Evolutionary conservation across 208 protist genomes (phyloP).

Genomic region (Lotmaria passim): DNA sequence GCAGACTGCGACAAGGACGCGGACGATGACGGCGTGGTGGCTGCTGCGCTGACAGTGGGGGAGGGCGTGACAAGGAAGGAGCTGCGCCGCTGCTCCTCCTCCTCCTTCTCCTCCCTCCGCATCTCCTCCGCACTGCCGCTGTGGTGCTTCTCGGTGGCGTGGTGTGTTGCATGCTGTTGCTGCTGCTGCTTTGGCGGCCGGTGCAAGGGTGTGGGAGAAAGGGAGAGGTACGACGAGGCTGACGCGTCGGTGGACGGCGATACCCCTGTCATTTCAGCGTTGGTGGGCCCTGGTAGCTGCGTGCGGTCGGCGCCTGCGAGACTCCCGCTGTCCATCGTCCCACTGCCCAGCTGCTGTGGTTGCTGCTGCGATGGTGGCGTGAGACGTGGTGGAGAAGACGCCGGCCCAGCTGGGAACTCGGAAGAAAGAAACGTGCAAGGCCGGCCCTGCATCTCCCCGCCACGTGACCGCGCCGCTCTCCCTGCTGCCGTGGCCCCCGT

Average conservation of each 20-base stretch:
- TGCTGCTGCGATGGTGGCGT: background rate
- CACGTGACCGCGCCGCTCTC: background rate
- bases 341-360: background rate
- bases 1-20: background rate
- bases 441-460: background rate
- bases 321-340: background rate
- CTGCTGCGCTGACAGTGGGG: slow-evolving; percentile 9
- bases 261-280: background rate
- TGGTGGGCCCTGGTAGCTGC: slow-evolving; percentile 3
- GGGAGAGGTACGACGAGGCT: background rate
- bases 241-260: background rate
- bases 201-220: slow-evolving; percentile 1
- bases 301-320: slow-evolving; percentile 7
- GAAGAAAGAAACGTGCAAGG: slow-evolving; percentile 17
- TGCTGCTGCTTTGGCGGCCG: background rate
- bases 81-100: slow-evolving; percentile 5
- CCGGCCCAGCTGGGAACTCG: background rate
- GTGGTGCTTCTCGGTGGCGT: background rate
- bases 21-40: slow-evolving; percentile 7
- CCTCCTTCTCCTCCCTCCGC: background rate
- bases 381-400: background rate
- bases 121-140: background rate
- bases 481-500: background rate
- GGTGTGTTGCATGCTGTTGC: background rate
- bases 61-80: slow-evolving; percentile 13